Percentiles rank a stretch among this genome's conserved stretches.
These are phyloP conservation scores for Phytophthora tentaculata DNA, from an alignment of 352 stramenopile species.

Conservation along the genomic window DNA sequence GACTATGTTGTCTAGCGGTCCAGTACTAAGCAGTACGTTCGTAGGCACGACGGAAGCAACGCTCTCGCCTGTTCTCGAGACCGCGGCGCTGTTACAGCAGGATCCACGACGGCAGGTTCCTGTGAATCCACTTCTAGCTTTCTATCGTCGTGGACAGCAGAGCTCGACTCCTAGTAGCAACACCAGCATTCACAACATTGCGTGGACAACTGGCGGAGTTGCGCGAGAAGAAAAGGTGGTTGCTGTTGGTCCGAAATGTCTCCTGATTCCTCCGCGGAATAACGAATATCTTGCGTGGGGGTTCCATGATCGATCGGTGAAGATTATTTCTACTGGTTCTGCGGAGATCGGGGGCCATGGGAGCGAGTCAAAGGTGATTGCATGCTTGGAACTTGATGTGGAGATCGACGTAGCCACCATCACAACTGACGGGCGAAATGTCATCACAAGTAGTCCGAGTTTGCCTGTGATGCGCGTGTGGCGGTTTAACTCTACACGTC, in stretches of 20 bases:
- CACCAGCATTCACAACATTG: constrained; percentile 53
- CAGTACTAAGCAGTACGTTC: constrained; percentile 28
- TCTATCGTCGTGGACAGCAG: constrained; percentile 41
- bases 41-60: constrained; percentile 31
- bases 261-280: constrained; percentile 69
- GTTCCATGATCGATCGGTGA: constrained; percentile 70
- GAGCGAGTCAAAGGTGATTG: constrained; percentile 63
- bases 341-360: constrained; percentile 50
- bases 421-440: constrained; percentile 64
- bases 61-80: constrained; percentile 48
- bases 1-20: constrained; percentile 59
- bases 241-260: constrained; percentile 46
- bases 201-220: constrained; percentile 50
- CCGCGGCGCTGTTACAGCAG: constrained; percentile 56
- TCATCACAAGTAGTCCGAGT: constrained; percentile 54
- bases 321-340: constrained; percentile 52
- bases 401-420: constrained; percentile 60
- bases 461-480: constrained; percentile 65
- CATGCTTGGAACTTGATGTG: constrained; percentile 65
- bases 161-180: constrained; percentile 2
- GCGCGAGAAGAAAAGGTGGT: constrained; percentile 58
- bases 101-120: constrained; percentile 54
- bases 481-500: constrained; percentile 41
- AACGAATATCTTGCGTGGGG: constrained; percentile 77
- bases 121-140: constrained; percentile 52